Conservation (phyloP, 1,284 basidiomycete genomes). For the Xerocomus amazonicus region DNA sequence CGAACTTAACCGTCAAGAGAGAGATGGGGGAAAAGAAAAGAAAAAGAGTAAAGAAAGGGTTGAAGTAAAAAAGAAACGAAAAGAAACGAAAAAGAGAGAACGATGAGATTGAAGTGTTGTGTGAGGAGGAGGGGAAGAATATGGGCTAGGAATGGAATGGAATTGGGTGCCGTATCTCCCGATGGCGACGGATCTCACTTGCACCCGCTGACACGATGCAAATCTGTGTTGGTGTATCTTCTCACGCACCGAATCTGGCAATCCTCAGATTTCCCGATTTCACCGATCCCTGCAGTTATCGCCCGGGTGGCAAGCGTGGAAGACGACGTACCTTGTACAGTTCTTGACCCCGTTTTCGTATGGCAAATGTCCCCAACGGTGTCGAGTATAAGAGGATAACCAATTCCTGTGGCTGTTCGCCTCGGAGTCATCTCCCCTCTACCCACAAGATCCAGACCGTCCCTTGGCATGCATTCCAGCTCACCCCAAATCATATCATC, state of each 20-base stretch:
- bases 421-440: constrained; percentile 24
- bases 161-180: constrained; percentile 43
- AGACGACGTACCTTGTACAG: constrained; percentile 21
- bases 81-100: constrained; percentile 16
- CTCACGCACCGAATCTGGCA: constrained; percentile 23
- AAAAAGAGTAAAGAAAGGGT: not conserved
- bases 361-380: constrained; percentile 7
- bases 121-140: constrained; percentile 31
- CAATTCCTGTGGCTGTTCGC: constrained; percentile 20
- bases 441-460: constrained; percentile 27
- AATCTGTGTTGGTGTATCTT: constrained; percentile 29
- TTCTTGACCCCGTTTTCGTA: constrained; percentile 4
- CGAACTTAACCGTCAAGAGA: not conserved
- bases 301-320: constrained; percentile 3
- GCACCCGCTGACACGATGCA: constrained; percentile 34
- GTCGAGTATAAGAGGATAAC: constrained; percentile 20
- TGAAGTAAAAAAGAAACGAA: not conserved
- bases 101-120: constrained; percentile 5
- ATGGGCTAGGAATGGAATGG: constrained; percentile 21
- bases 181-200: constrained; percentile 53
- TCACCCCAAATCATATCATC: constrained; percentile 25
- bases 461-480: constrained; percentile 15
- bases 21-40: not conserved
- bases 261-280: constrained; percentile 29
- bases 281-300: constrained; percentile 19